These are phyloP conservation scores for Herpetospermum pedunculosum DNA, from an alignment of 306 rosid species.

Conservation along the genomic window DNA sequence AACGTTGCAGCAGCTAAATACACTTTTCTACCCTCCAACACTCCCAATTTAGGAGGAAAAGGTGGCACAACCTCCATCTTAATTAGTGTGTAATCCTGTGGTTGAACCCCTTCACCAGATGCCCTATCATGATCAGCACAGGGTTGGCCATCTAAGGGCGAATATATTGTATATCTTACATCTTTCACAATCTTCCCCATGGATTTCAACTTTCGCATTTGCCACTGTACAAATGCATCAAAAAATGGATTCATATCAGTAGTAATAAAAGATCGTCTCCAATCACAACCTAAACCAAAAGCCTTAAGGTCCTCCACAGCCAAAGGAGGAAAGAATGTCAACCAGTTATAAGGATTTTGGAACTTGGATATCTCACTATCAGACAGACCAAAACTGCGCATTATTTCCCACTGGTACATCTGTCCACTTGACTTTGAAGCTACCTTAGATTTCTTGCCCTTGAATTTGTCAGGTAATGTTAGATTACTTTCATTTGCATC, in stretches of 20 bases:
- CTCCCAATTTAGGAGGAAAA: slow-evolving; percentile 49
- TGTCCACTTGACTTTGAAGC: slow-evolving; percentile 60
- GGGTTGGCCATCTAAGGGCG: slow-evolving; percentile 90
- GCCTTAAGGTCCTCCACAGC: slow-evolving; percentile 90
- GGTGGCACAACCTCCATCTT: slow-evolving; percentile 80
- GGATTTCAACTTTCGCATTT: slow-evolving; percentile 78
- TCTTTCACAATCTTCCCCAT: slow-evolving; percentile 88
- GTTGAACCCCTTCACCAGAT: slow-evolving; percentile 91
- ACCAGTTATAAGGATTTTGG: slow-evolving; percentile 74
- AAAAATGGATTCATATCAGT: slow-evolving; percentile 67
- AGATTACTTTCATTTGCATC: slow-evolving; percentile 24
- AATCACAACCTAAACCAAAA: slow-evolving; percentile 86
- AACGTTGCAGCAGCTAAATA: slow-evolving; percentile 83
- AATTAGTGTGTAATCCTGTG: slow-evolving; percentile 81
- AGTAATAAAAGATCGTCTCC: slow-evolving; percentile 87
- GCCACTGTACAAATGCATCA: slow-evolving; percentile 84
- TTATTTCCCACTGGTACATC: slow-evolving; percentile 77
- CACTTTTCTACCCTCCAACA: slow-evolving; percentile 63
- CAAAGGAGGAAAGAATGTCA: slow-evolving; percentile 71
- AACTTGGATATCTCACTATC: slow-evolving; percentile 65
- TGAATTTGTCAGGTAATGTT: slow-evolving; percentile 42
- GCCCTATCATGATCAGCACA: slow-evolving; percentile 99
- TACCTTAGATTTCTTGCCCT: slow-evolving; percentile 86
- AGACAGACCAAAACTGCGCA: slow-evolving; percentile 82
- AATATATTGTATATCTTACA: slow-evolving; percentile 70